These are phyloP conservation scores for Epichloe typhina DNA, from an alignment of 2,329 filamentous ascomycete genomes.

Conservation along the genomic window DNA sequence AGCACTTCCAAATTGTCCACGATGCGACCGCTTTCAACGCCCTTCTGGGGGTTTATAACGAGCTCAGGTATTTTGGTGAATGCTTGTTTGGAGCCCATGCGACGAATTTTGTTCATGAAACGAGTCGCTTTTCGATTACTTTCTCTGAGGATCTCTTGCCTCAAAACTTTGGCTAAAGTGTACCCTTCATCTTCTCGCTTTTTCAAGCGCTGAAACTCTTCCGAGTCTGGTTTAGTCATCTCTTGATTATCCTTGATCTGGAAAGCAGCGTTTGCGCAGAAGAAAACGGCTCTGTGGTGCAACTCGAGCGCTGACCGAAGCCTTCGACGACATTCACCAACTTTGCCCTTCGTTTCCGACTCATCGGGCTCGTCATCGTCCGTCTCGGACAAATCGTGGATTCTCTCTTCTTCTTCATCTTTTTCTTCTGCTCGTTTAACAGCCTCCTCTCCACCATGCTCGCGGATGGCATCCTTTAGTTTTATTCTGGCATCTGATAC, in stretches of 20 bases:
- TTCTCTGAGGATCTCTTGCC: slow-evolving; percentile 63
- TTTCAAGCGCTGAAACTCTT: slow-evolving; percentile 56
- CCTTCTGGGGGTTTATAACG: slow-evolving; percentile 38
- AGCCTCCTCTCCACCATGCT: slow-evolving; percentile 7
- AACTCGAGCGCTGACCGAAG: slow-evolving; percentile 65
- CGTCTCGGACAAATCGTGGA: slow-evolving; percentile 16
- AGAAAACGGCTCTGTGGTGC: slow-evolving; percentile 73
- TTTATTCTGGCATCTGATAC: slow-evolving; percentile 53
- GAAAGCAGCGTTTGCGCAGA: slow-evolving; percentile 69
- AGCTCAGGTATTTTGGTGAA: slow-evolving; percentile 51
- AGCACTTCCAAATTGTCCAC: slow-evolving; percentile 54
- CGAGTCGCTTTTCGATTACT: slow-evolving; percentile 21
- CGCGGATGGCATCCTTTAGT: slow-evolving; percentile 35
- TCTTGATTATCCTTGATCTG: slow-evolving; percentile 64
- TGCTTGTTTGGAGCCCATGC: slow-evolving; percentile 35
- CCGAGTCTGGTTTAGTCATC: slow-evolving; percentile 51
- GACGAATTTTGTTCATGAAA: slow-evolving; percentile 50
- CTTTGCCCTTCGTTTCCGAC: slow-evolving; percentile 22
- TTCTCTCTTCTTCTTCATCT: slow-evolving; percentile 1
- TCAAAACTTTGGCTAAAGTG: slow-evolving; percentile 61
- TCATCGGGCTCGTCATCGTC: slow-evolving; percentile 23
- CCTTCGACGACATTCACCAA: slow-evolving; percentile 46
- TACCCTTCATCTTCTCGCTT: slow-evolving; percentile 61
- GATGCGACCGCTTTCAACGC: slow-evolving; percentile 59
- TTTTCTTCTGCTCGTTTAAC: slow-evolving; percentile 3